Evolutionary conservation across 2,329 filamentous ascomycete species (phyloP), one percentile per base, ranked within the genome.

Genomic region (Bertia moriformis): DNA sequence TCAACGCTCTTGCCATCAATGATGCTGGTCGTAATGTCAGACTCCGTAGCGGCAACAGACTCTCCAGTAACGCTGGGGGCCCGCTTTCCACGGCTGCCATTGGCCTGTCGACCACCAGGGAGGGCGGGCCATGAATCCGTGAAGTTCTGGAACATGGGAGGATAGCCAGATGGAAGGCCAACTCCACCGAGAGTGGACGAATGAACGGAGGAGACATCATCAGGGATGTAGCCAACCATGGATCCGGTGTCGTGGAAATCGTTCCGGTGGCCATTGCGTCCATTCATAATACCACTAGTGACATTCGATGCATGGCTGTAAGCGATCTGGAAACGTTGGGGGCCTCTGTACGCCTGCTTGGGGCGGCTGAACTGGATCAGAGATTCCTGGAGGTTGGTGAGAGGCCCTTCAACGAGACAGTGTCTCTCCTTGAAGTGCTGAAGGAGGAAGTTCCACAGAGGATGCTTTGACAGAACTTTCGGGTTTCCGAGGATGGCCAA

Each of bases 371-470:
- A 98, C 53, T 98, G 91, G 46, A 96, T 73, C 37, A 98, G 71
- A 12, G 88, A 95, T 18, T 87, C 83, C 59, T 96, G 91, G n/a
- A 98, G 69, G 55, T 98, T 98, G 44, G 83, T 91, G 46, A 98
- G 67, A 15, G 91, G 89, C 0, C 91, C 91, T 57, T 98, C 91
- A 4, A 98, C 91, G 12, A 98, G 74, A 56, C 89, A 96, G 51
- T 93, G 93, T 49, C 78, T 79, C 56, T 96, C 88, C 66, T 96
- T 96, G 71, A 95, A 98, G 58, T 98, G 91, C 29, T 89, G 71
- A 24, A 98, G 69, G 18, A 98, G 73, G 52, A 88, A 88, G 57
- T 98, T 91, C 91, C 91, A 98, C 29, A 98, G 69, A 45, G 93
- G 91, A 56, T 98, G 91, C 67, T 98, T 98, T 30, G 88, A 91